Conservation (phyloP, 495 filamentous ascomycete species). For the Tuber borchii region DNA sequence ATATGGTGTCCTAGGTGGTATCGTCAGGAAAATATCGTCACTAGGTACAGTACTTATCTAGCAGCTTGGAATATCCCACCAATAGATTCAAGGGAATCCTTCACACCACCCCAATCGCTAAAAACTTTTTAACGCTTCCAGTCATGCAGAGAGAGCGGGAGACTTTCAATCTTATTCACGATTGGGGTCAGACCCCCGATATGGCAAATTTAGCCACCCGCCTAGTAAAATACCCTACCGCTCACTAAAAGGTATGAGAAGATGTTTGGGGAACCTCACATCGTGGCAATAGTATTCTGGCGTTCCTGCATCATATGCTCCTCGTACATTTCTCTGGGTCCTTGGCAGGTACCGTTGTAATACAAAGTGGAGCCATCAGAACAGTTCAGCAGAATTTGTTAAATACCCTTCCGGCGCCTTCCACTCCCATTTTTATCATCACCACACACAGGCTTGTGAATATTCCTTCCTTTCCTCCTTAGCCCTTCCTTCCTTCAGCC, state of each 20-base stretch:
- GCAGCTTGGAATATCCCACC: neutral
- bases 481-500: neutral
- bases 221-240: neutral
- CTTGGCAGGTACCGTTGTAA: neutral
- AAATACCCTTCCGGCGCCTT: neutral
- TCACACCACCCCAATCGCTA: constrained; percentile 1
- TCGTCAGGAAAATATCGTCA: neutral
- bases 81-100: neutral
- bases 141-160: neutral
- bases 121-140: neutral
- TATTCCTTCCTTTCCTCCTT: neutral
- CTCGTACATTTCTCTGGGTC: neutral
- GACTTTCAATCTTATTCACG: neutral
- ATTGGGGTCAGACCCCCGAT: neutral
- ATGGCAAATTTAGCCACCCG: neutral
- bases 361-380: neutral
- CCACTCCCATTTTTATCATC: neutral
- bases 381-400: neutral
- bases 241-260: neutral
- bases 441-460: neutral
- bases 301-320: neutral
- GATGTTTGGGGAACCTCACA: neutral
- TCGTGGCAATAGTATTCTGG: neutral
- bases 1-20: neutral
- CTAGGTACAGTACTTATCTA: neutral